Evolutionary conservation across 495 filamentous ascomycete genomes (phyloP).

Genomic region (Penicillium argentinense): DNA sequence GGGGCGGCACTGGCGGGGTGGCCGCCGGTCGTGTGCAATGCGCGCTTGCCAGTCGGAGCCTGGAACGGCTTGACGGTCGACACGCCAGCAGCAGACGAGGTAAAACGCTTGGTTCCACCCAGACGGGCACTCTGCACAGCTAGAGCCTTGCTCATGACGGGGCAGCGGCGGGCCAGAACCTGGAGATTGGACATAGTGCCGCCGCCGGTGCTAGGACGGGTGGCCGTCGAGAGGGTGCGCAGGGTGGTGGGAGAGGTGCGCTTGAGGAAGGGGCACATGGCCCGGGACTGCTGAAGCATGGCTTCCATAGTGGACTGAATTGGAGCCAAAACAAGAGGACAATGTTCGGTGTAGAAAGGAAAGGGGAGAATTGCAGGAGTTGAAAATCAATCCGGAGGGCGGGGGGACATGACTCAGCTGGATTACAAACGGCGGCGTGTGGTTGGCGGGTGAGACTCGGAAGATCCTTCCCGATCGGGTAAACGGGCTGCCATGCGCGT

Average conservation of each 20-base stretch:
- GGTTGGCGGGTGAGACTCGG: conserved; percentile 10
- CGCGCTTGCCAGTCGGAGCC: conserved; percentile 55
- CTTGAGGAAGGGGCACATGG: conserved; percentile 95
- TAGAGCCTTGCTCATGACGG: conserved; percentile 97
- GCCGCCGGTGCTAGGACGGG: conserved; percentile 68
- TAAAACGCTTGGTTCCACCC: conserved; percentile 46
- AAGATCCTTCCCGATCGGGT: conserved; percentile 1
- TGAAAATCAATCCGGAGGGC: conserved; percentile 13
- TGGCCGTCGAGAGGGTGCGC: conserved; percentile 82
- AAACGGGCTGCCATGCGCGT: neutral
- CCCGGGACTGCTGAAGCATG: conserved; percentile 87
- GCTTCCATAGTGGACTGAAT: conserved; percentile 69
- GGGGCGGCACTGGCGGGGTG: conserved; percentile 73
- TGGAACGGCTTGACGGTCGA: conserved; percentile 34
- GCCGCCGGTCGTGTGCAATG: conserved; percentile 73
- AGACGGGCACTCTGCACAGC: conserved; percentile 77
- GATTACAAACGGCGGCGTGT: neutral
- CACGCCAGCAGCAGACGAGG: conserved; percentile 39
- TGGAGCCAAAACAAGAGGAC: conserved; percentile 6
- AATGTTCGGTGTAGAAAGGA: conserved; percentile 1
- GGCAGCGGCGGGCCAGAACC: conserved; percentile 90
- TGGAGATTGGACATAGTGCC: conserved; percentile 97
- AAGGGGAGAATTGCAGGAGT: neutral
- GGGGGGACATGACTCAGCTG: conserved; percentile 10
- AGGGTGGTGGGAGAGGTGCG: conserved; percentile 88